phyloP scores from a whole-genome alignment of 1,284 basidiomycete genomes.

The Filobasidium uniguttulatum region DNA sequence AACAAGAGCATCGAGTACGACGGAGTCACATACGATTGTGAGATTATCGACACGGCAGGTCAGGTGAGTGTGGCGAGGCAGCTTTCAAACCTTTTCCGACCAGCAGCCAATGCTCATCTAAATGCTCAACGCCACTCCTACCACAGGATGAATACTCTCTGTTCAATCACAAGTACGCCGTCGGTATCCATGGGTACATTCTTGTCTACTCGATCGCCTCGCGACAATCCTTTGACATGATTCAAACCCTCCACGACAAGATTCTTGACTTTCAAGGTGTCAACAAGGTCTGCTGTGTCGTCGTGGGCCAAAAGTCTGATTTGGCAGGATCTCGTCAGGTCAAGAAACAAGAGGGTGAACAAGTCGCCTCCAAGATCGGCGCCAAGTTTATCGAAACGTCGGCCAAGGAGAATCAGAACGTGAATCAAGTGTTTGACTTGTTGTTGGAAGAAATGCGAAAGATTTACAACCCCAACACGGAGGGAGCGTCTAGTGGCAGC shows the following conservation, averaged over 20 bases:
- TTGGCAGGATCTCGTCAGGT: constrained; percentile 55
- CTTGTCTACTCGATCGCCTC: constrained; percentile 92
- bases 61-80: constrained; percentile 38
- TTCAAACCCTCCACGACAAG: constrained; percentile 92
- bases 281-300: constrained; percentile 80
- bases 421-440: constrained; percentile 77
- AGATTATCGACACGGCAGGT: constrained; percentile 98
- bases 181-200: constrained; percentile 72
- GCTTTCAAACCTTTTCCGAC: too few species aligned
- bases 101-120: neutral
- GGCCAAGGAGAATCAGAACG: constrained; percentile 76
- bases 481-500: constrained; percentile 20
- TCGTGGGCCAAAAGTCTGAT: constrained; percentile 92
- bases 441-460: constrained; percentile 64
- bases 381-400: constrained; percentile 78
- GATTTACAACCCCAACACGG: constrained; percentile 34
- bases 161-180: constrained; percentile 64
- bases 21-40: constrained; percentile 77
- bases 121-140: constrained; percentile 1
- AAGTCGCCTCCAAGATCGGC: constrained; percentile 56
- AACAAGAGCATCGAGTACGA: constrained; percentile 72
- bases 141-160: constrained; percentile 73
- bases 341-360: constrained; percentile 56
- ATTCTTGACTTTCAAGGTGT: constrained; percentile 88
- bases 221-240: constrained; percentile 87